Conservation (phyloP, 1,284 basidiomycete genomes). For the Trichosporon faecale region DNA sequence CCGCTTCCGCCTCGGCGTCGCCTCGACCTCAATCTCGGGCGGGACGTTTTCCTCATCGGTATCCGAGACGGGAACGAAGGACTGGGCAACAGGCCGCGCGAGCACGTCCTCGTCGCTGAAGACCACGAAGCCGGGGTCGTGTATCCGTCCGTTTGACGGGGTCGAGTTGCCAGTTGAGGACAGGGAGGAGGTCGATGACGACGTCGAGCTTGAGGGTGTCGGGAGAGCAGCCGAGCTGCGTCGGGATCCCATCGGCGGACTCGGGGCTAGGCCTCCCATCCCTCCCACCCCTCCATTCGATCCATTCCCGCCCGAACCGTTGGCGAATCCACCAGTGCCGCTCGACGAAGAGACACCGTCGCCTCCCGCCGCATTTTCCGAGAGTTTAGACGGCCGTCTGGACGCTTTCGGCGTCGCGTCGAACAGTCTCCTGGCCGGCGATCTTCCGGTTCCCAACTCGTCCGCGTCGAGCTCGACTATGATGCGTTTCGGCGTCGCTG, state of each 20-base stretch:
- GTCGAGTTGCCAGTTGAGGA: neutral
- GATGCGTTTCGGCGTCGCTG: slow-evolving; percentile 7
- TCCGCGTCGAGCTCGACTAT: slow-evolving; percentile 13
- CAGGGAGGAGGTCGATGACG: too few relatives aligned
- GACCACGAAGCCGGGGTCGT: slow-evolving; percentile 35
- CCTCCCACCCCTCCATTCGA: neutral
- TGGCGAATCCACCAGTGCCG: neutral
- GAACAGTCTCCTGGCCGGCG: slow-evolving; percentile 23
- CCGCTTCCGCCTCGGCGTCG: slow-evolving; percentile 6
- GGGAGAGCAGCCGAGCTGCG: neutral
- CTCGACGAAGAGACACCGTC: neutral
- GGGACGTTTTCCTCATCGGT: slow-evolving; percentile 14
- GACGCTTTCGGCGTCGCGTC: neutral
- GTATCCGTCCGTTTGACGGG: slow-evolving; percentile 14
- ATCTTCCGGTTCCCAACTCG: slow-evolving; percentile 22
- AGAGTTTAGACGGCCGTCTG: neutral
- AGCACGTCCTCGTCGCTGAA: slow-evolving; percentile 20
- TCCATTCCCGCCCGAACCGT: neutral
- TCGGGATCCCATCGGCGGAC: neutral
- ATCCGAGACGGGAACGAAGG: neutral
- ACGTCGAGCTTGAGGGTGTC: neutral
- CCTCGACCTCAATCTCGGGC: neutral
- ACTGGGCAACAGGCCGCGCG: neutral
- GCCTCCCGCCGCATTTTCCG: neutral
- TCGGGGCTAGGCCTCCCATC: neutral